Base-by-base conservation (phyloP, 2,329 filamentous ascomycete species). In the Stagonosporopsis vannaccii region DNA sequence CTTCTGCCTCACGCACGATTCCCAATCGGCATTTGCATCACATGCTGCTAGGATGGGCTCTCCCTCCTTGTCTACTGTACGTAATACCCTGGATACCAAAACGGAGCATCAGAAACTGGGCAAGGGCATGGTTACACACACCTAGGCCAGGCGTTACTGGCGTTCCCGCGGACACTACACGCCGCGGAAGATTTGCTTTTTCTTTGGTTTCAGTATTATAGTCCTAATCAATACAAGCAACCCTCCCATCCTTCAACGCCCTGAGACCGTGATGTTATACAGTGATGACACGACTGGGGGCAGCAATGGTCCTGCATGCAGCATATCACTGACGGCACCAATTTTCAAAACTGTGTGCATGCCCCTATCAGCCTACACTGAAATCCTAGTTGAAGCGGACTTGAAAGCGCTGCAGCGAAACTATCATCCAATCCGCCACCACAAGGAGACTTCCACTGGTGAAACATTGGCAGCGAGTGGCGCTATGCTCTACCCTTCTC, bases 51-150 rank as follows among this genome's bases (percentile, higher is more conserved):
- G 30, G 37, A 39, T 22, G 13, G 36, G 30, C 28, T 28, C 19
- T 26, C 6, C 26, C 23, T 47, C 17, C 32, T 40, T 35, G 28
- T 25, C 28, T 15, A 47, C 17, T 56, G 53, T 56, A 56, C 53
- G 41, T 47, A 60, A 65, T 65, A 62, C 57, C 59, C 61, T 58
- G 49, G 56, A 46, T 46, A 56, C 59, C 52, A 60, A 59, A 57
- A 56, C 36, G 59, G 61, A 62, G 61, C 57, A 64, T 56, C 36
- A 47, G 23, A 52, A 22, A 28, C 28, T 33, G 20, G 35, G 50
- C 42, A 56, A 39, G 37, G 42, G 32, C 42, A 47, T 17, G 41
- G 46, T 30, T 47, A 32, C 20, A 32, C 25, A 46, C 37, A 47
- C 32, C 32, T 12, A 36, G 48, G 53, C 53, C 46, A 39, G 53